A percentile compares a stretch with the other conserved stretches of the same genome.
These are phyloP conservation scores for Alternaria sp. DNA, from an alignment of 2,329 filamentous ascomycete species.

Conservation along the genomic window DNA sequence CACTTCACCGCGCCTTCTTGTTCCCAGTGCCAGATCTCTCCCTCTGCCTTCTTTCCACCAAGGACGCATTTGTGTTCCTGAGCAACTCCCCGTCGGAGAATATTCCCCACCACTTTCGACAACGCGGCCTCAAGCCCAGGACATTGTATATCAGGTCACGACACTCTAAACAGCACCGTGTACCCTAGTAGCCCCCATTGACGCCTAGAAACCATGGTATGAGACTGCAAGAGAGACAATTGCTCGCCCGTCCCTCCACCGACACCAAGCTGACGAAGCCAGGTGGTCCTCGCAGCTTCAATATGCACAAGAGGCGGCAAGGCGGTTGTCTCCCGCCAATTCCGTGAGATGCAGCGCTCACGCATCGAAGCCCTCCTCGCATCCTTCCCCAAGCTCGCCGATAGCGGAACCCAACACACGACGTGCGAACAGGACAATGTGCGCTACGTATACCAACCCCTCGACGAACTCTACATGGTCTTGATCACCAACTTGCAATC, in stretches of 20 bases:
- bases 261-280: conserved; percentile 31
- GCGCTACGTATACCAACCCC: conserved; percentile 97
- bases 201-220: conserved; percentile 40
- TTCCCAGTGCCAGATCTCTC: not conserved
- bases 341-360: conserved; percentile 96
- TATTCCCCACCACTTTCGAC: conserved; percentile 29
- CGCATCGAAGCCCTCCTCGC: conserved; percentile 96
- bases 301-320: conserved; percentile 99
- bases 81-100: conserved; percentile 23
- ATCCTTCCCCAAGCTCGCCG: conserved; percentile 96
- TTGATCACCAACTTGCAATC: conserved; percentile 99
- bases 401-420: conserved; percentile 95
- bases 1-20: conserved; percentile 4
- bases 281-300: conserved; percentile 98
- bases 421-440: conserved; percentile 99
- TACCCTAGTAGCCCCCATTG: conserved; percentile 14
- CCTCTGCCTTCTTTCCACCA: not conserved
- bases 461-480: conserved; percentile 99
- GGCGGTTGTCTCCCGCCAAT: conserved; percentile 96
- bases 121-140: conserved; percentile 13
- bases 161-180: not conserved
- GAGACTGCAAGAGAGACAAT: not conserved
- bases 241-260: not conserved
- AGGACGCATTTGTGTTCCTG: conserved; percentile 13
- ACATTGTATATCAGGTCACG: conserved; percentile 4